Percentiles rank a stretch among this genome's conserved stretches.
These are phyloP conservation scores for Dillenia suffruticosa DNA, from an alignment of 164 flowering plant species.

Conservation along the genomic window DNA sequence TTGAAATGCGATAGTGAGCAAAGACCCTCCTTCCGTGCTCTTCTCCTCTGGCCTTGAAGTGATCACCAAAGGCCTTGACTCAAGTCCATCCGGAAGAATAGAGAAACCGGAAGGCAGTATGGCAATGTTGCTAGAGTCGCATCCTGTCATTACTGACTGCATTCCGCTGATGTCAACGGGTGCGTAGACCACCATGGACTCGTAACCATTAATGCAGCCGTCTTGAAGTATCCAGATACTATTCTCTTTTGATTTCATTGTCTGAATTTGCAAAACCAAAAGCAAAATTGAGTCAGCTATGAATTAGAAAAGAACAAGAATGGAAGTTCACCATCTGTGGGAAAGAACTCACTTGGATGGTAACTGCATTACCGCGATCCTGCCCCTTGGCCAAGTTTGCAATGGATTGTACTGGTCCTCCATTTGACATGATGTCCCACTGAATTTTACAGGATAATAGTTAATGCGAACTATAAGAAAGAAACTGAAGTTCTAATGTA, in stretches of 20 bases:
- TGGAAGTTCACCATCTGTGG: no score
- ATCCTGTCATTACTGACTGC: constrained; percentile 87
- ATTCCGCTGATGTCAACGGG: constrained; percentile 63
- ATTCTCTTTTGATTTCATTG: constrained; percentile 59
- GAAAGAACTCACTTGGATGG: constrained; percentile 59
- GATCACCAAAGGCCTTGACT: constrained; percentile 74
- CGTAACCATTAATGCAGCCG: constrained; percentile 71
- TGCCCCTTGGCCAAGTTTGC: constrained; percentile 88
- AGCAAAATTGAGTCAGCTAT: not conserved
- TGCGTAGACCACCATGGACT: constrained; percentile 81
- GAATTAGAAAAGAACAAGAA: not conserved
- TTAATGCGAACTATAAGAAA: no score
- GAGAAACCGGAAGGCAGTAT: constrained; percentile 88
- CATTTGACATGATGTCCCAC: constrained; percentile 89
- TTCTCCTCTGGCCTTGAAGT: constrained; percentile 71
- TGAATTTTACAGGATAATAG: constrained; percentile 10
- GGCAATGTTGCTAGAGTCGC: constrained; percentile 74
- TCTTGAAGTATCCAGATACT: constrained; percentile 84
- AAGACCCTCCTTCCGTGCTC: constrained; percentile 72
- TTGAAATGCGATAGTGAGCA: constrained; percentile 85
- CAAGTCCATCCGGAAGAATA: constrained; percentile 81
- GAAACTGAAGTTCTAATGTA: no score
- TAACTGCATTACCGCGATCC: constrained; percentile 84
- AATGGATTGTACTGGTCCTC: constrained; percentile 54
- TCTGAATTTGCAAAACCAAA: constrained; percentile 30